Evolutionary conservation across 768 basidiomycete genomes (phyloP).

Genomic region (Pulveroboletus sp.): DNA sequence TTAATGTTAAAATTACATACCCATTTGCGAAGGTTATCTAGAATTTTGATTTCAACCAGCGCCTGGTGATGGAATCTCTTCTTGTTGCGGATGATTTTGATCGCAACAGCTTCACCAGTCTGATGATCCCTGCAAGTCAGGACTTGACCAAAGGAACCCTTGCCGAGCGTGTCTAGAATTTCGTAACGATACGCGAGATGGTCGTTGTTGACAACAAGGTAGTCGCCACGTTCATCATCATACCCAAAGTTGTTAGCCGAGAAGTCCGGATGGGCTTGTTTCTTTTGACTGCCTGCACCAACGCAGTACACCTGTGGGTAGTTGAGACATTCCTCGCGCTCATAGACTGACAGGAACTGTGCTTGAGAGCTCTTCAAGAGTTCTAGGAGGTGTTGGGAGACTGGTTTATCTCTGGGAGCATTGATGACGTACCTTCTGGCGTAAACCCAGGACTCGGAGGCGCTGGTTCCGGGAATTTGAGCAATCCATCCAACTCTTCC

Average conservation of each 20-base stretch:
- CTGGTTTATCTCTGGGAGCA: neutral
- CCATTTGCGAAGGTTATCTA: conserved; percentile 97
- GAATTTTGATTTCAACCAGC: conserved; percentile 97
- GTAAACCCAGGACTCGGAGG: conserved; percentile 63
- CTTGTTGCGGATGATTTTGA: conserved; percentile 99
- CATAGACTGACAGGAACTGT: conserved; percentile 80
- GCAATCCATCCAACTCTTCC: conserved; percentile 82
- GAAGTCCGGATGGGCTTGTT: conserved; percentile 68
- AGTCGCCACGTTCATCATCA: conserved; percentile 98
- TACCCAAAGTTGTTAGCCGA: conserved; percentile 89
- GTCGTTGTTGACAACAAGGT: conserved; percentile 84
- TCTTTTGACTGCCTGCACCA: conserved; percentile 81
- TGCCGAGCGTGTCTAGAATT: conserved; percentile 87
- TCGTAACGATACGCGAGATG: conserved; percentile 98
- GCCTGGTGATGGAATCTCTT: conserved; percentile 99
- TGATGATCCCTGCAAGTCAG: conserved; percentile 93
- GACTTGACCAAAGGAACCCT: conserved; percentile 98
- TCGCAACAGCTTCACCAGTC: conserved; percentile 93
- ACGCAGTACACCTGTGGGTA: conserved; percentile 80
- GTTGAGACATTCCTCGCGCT: conserved; percentile 89
- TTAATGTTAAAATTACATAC: conserved; percentile 43
- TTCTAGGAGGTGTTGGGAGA: conserved; percentile 37
- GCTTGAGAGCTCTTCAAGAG: conserved; percentile 64
- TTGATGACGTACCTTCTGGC: conserved; percentile 59
- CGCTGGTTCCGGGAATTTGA: conserved; percentile 90